Evolutionary conservation across 1,284 basidiomycete species (phyloP).

Genomic region (Chalciporus piperatoides): DNA sequence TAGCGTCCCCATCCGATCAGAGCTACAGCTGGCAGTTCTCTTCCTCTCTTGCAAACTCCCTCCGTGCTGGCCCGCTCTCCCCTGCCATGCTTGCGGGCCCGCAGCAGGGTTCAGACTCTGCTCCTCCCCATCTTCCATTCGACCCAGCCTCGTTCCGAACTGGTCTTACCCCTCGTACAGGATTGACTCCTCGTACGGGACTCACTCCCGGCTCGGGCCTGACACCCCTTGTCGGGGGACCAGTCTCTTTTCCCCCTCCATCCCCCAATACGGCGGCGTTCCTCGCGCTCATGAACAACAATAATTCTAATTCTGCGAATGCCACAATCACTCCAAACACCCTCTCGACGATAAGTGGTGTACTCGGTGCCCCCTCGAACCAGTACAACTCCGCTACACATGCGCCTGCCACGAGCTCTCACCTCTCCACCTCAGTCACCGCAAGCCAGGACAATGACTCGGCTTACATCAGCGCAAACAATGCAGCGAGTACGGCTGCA

Average conservation of each 20-base stretch:
- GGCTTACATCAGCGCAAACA: constrained; percentile 45
- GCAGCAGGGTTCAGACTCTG: constrained; percentile 39
- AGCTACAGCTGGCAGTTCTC: constrained; percentile 73
- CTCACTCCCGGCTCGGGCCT: constrained; percentile 77
- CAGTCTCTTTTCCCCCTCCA: constrained; percentile 76
- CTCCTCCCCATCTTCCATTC: constrained; percentile 49
- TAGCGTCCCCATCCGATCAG: constrained; percentile 79
- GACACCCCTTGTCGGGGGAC: constrained; percentile 79
- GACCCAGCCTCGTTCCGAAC: constrained; percentile 78
- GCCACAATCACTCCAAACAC: constrained; percentile 91
- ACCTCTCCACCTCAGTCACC: constrained; percentile 33
- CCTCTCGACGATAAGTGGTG: constrained; percentile 75
- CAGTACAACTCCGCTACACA: constrained; percentile 27
- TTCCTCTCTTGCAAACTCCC: constrained; percentile 63
- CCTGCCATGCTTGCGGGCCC: constrained; percentile 95
- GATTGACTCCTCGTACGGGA: constrained; percentile 81
- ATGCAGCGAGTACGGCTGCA: constrained; percentile 60
- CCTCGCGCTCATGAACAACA: constrained; percentile 85
- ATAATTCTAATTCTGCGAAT: constrained; percentile 51
- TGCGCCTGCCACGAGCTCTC: constrained; percentile 31
- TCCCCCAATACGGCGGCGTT: constrained; percentile 92
- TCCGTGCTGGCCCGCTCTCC: constrained; percentile 87
- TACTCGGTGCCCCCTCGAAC: constrained; percentile 44
- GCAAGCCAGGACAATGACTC: constrained; percentile 33
- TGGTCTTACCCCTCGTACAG: constrained; percentile 72